Percentiles rank a stretch among this genome's conserved stretches.
These are phyloP conservation scores for Cyclotella baltica DNA, from an alignment of 108 stramenopile genomes.

Conservation along the genomic window DNA sequence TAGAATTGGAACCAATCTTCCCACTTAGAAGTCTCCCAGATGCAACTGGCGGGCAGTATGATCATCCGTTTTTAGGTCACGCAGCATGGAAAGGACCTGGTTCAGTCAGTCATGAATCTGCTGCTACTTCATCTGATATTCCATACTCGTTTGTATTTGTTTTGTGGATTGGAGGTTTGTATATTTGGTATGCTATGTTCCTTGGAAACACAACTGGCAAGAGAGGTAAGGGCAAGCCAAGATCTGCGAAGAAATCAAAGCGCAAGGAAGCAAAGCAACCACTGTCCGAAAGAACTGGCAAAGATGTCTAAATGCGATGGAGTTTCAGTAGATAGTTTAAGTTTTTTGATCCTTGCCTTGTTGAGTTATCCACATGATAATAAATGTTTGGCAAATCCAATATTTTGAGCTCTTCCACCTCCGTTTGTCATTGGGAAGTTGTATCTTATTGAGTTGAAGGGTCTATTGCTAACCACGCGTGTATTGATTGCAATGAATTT, in stretches of 20 bases:
- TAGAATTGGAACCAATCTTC: slow-evolving; percentile 85
- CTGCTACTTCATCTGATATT: slow-evolving; percentile 20
- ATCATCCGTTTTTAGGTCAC: slow-evolving; percentile 41
- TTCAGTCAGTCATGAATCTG: slow-evolving; percentile 9
- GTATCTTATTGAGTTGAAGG: too few relatives aligned
- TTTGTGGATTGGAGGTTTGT: slow-evolving; percentile 67
- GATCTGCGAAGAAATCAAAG: slow-evolving; percentile 2
- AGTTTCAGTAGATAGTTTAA: too few relatives aligned
- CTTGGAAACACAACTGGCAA: slow-evolving; percentile 8
- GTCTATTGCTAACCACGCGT: too few relatives aligned
- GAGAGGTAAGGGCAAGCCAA: neutral
- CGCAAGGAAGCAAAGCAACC: slow-evolving; percentile 13
- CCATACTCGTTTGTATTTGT: slow-evolving; percentile 55
- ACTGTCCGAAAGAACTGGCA: slow-evolving; percentile 3
- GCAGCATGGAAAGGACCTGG: slow-evolving; percentile 29
- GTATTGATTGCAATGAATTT: too few relatives aligned
- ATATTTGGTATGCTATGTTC: slow-evolving; percentile 67
- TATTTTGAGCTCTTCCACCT: too few relatives aligned
- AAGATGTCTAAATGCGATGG: slow-evolving; percentile 21
- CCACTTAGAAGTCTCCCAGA: slow-evolving; percentile 66
- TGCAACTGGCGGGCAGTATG: slow-evolving; percentile 51
- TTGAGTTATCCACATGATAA: too few relatives aligned
- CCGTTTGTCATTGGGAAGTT: too few relatives aligned
- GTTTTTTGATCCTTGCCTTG: too few relatives aligned
- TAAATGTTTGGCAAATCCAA: too few relatives aligned